Percentiles rank a stretch among this genome's conserved stretches.
phyloP scores from a whole-genome alignment of 2,329 filamentous ascomycete species.

The Aspergillus sp. region DNA sequence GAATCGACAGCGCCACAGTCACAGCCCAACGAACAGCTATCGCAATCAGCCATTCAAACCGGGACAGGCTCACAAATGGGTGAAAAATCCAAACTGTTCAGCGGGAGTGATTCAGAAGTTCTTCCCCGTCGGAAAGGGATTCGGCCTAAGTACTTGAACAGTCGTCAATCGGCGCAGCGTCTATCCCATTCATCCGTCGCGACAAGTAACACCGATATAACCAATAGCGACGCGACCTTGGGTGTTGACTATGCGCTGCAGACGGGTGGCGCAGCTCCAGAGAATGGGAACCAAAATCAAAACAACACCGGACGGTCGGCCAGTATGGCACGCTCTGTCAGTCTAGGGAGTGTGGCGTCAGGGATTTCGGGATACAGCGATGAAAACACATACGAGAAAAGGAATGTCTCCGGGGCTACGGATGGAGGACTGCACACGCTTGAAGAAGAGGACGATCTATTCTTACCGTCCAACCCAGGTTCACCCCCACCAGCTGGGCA shows the following conservation, averaged over 20 bases:
- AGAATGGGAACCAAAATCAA: slow-evolving; percentile 14
- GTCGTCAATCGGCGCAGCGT: slow-evolving; percentile 49
- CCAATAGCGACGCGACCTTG: slow-evolving; percentile 63
- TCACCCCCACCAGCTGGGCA: neutral
- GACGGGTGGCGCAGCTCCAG: slow-evolving; percentile 65
- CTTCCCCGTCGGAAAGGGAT: slow-evolving; percentile 25
- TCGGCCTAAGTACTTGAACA: slow-evolving; percentile 49
- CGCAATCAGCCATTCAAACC: slow-evolving; percentile 2
- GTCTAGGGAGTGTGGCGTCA: slow-evolving; percentile 82
- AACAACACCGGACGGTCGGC: slow-evolving; percentile 23
- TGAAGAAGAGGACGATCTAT: slow-evolving; percentile 47
- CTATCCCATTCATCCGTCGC: slow-evolving; percentile 52
- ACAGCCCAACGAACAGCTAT: slow-evolving; percentile 11
- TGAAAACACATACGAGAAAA: slow-evolving; percentile 37
- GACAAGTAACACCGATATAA: slow-evolving; percentile 50
- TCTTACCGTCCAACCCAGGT: slow-evolving; percentile 6
- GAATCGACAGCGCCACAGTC: slow-evolving; percentile 14
- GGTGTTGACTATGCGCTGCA: slow-evolving; percentile 75
- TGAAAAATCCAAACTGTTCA: slow-evolving; percentile 18
- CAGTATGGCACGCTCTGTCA: slow-evolving; percentile 64
- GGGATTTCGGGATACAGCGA: slow-evolving; percentile 53
- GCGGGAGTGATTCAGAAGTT: slow-evolving; percentile 14
- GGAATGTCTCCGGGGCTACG: slow-evolving; percentile 29
- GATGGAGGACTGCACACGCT: slow-evolving; percentile 48
- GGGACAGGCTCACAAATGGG: slow-evolving; percentile 17